Evolutionary conservation across 495 filamentous ascomycete species (phyloP), one percentile per base, ranked within the genome.

Genomic region (Neurospora intermedia): DNA sequence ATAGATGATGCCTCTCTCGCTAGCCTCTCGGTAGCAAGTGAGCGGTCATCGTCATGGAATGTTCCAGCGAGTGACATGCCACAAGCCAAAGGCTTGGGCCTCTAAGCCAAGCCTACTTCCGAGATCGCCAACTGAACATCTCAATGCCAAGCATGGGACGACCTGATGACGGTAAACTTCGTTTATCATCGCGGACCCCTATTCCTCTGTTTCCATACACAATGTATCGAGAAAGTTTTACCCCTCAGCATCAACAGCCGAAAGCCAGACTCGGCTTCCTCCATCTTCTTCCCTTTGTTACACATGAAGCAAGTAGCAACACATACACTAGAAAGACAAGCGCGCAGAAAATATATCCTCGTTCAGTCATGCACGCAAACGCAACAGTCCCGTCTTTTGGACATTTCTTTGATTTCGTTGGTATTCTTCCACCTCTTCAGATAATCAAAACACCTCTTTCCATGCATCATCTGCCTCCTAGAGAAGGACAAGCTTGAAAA

Each of bases 401-500:
- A 35, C 35, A 66, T 35, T 66, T 18, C 15, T 66, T 66, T 35
- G 54, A 66, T 66, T 66, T 9, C 27, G 3, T 66, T 66, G 54
- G 27, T 66, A 66, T 66, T 66, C 54, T 35, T 66, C 54, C 54
- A 35, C 54, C 54, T 31, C 54, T 66, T 66, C 54, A 66, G 54
- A 66, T 66, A 66, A 16, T 66, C 54, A 4, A 9, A 66, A 35
- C 42, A 39, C 18, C 20, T 31, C 4, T 69, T 16, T 42, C n/a
- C 27, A 40, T 70, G 43, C 45, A 27, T 45, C 40, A 41, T 10
- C 72, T 66, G 4, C 54, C 4, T 0, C 73, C 69, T 78, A 85
- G 73, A 80, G 81, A 83, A 92, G 94, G 75, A 94, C 86, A 73
- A 98, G 86, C 76, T 90, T 90, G 89, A 97, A 98, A 83, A 97